Evolutionary conservation across 768 basidiomycete species (phyloP), one percentile per base, ranked within the genome.

Genomic region (Strobilomyces confusus): DNA sequence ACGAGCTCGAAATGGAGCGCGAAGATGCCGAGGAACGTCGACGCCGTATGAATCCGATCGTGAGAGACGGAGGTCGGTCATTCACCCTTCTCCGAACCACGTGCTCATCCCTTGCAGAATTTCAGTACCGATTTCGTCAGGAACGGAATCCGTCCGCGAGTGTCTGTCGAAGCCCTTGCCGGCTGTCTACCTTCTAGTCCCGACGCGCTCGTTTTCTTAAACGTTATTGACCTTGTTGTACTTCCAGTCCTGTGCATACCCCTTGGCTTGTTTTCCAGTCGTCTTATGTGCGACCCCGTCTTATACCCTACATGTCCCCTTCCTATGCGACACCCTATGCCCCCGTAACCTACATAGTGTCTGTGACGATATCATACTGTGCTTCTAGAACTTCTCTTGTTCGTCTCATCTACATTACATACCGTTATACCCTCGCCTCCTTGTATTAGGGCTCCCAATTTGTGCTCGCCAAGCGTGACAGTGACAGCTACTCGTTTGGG

Each of bases 1-100:
- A 77, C 54, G 86, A 89, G 64, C 67, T 87, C 20, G 80, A 85
- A 60, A 80, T 88, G 72, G 88, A 89, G 65, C 76, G 75, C 23
- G 79, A 84, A 63, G 85, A 86, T 66, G 72, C 71, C 45, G 80
- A 80, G 58, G 77, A 77, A 40, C 73, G 74, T 17, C 59, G 66
- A 54, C 72, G 79, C 5, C 75, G 71, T 45, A 66, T 69, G 59
- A 89, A 89, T 58, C 88, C 87, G 13, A 74, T 90, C 58, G 75
- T 89, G 46, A 73, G 72, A 58, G 80, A 89, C 58, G 83, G 83
- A 59, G 78, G 76, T 72, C 6, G 8, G 65, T 63, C 34, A 12
- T 9, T 3, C 32, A 49, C 48, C 15, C 32, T 14, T 32, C 22
- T 54, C 22, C 29, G 9, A 12, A 44, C 50, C 50, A 41, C 42